Base-by-base conservation (phyloP, 805 yeast species). In the Saccharomycopsis lassenensis region DNA sequence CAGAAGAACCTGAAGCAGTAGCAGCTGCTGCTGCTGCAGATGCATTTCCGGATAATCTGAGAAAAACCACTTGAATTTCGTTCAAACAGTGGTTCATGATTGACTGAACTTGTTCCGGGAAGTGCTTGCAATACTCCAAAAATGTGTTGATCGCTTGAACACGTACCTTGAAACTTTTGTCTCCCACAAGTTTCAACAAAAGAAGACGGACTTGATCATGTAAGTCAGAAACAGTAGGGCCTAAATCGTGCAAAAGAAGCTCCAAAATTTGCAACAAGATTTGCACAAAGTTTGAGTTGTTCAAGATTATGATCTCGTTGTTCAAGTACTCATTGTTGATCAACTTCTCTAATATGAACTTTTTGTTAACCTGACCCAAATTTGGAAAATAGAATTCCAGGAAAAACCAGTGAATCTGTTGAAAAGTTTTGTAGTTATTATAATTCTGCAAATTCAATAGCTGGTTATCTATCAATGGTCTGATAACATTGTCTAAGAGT, bases 131-230 rank as follows among this genome's bases (percentile, higher is more conserved):
- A 48, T 58, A 46, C 44, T 50, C 45, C 27, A 53, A 58, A 24
- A 64, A 41, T 3, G 52, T 48, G 27, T 62, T 62, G 24, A 55
- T 57, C 0, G 74, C 56, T 26, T 58, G 52, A 4, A 64, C 53
- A 39, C 77, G 59, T 5, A 67, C 48, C 24, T 57, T 56, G 36
- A 61, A 63, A 20, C 58, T 59, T 20, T 58, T 56, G 27, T 62
- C 55, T 5, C 58, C 51, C 24, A 64, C 52, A 5, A 71, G 46
- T 15, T 54, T 52, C 36, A 63, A 49, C 2, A 71, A 41, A 15
- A 52, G 54, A 1, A 47, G 36, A 23, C 62, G 55, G 0, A 69
- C 49, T 17, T 56, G 52, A 0, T 45, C 43, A n/a, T 47, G 49
- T 27, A 55, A 57, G 14, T 43, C 39, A 4, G 44, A 44, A 29